phyloP scores from a whole-genome alignment of 2,329 filamentous ascomycete species.

The Davidsoniella eucalypti region DNA sequence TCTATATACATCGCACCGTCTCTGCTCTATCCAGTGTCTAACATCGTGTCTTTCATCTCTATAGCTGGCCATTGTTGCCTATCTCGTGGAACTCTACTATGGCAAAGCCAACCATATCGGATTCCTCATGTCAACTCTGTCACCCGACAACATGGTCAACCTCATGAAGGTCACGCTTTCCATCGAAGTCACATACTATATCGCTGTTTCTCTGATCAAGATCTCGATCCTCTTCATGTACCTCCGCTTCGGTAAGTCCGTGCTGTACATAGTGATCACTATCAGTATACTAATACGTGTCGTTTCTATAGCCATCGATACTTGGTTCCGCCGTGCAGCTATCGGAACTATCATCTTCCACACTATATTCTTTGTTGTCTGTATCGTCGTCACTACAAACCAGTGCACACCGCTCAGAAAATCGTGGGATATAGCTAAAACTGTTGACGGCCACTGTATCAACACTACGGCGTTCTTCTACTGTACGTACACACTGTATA shows the following conservation, averaged over 20 bases:
- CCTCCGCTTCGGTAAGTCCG: constrained; percentile 25
- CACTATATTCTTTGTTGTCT: constrained; percentile 25
- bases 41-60: not conserved
- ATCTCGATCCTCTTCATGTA: constrained; percentile 30
- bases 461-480: constrained; percentile 27
- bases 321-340: constrained; percentile 14
- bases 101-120: constrained; percentile 15
- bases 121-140: constrained; percentile 13
- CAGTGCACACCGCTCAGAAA: constrained; percentile 27
- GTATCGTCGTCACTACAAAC: constrained; percentile 22
- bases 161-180: constrained; percentile 19
- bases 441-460: constrained; percentile 23
- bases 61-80: constrained; percentile 11
- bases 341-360: constrained; percentile 23
- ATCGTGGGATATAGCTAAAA: constrained; percentile 24
- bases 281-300: not conserved
- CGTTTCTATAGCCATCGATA: constrained; percentile 1
- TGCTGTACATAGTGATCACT: not conserved
- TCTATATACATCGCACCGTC: too few relatives aligned
- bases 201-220: constrained; percentile 25
- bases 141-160: constrained; percentile 14
- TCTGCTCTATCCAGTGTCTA: not conserved
- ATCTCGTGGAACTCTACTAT: constrained; percentile 15
- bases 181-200: constrained; percentile 26
- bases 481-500: constrained; percentile 16